Evolutionary conservation across 768 basidiomycete genomes (phyloP).

Genomic region (Tremella yokohamensis): DNA sequence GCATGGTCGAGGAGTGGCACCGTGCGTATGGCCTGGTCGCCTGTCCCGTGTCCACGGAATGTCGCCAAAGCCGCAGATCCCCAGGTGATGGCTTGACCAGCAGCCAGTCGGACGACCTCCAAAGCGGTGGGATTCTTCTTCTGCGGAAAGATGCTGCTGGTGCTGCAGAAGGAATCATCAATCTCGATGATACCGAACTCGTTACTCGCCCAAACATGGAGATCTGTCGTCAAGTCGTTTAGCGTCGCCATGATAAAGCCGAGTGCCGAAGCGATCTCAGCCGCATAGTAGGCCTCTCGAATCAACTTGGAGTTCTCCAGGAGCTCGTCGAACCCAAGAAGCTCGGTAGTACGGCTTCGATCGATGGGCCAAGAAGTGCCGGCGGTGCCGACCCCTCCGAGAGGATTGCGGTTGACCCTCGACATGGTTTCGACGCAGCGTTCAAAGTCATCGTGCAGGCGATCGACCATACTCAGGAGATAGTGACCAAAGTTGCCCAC

Average conservation of each 20-base stretch:
- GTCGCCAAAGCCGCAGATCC: conserved; percentile 7
- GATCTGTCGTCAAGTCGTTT: conserved; percentile 14
- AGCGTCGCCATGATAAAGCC: conserved; percentile 13
- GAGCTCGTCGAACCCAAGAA: conserved; percentile 11
- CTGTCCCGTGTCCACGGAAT: conserved; percentile 16
- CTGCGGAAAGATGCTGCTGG: conserved; percentile 16
- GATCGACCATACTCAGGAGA: conserved; percentile 3
- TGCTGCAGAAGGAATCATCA: conserved; percentile 12
- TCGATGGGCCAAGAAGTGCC: conserved; percentile 18
- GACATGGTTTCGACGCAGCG: conserved; percentile 2
- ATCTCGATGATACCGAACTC: conserved; percentile 12
- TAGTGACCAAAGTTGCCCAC: conserved; percentile 15
- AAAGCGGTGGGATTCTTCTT: conserved; percentile 13
- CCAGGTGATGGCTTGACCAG: conserved; percentile 14
- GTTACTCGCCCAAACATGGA: conserved; percentile 5
- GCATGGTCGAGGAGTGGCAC: conserved; percentile 14
- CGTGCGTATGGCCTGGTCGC: conserved; percentile 11
- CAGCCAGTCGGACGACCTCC: conserved; percentile 5
- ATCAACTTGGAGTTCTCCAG: conserved; percentile 9
- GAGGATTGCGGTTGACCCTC: conserved; percentile 9
- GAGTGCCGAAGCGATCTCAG: conserved; percentile 12
- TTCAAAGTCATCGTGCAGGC: conserved; percentile 14
- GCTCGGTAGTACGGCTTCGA: conserved; percentile 7
- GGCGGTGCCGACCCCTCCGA: conserved; percentile 10
- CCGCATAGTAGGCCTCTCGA: conserved; percentile 15